These are phyloP conservation scores for Grosmannia huntii DNA, from an alignment of 2,329 filamentous ascomycete genomes.

Conservation along the genomic window DNA sequence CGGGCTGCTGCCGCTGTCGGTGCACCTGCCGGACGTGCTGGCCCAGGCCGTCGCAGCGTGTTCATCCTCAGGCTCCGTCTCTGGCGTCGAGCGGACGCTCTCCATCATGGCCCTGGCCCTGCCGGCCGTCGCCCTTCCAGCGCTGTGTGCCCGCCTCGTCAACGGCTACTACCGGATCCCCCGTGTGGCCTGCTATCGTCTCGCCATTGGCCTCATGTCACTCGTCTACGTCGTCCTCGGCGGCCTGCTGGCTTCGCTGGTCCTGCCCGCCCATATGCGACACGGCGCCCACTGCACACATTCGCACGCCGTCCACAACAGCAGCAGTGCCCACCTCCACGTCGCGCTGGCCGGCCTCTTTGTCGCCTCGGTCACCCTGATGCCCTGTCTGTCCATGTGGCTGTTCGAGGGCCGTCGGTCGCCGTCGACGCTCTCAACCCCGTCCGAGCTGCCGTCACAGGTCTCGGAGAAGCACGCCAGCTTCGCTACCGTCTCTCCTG, in stretches of 20 bases:
- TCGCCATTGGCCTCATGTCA: constrained; percentile 18
- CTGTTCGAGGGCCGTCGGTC: constrained; percentile 2
- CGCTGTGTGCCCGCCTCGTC: constrained; percentile 15
- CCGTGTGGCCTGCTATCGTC: constrained; percentile 15
- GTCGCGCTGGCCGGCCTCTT: not conserved
- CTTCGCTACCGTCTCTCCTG: too few species aligned
- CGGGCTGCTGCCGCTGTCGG: not conserved
- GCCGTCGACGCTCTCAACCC: not conserved
- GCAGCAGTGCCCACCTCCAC: not conserved
- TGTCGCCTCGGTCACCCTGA: not conserved
- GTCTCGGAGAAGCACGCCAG: not conserved
- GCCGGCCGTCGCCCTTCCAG: not conserved
- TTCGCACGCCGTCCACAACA: not conserved
- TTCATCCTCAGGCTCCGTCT: not conserved
- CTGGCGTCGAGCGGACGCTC: too few species aligned
- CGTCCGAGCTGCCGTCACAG: not conserved
- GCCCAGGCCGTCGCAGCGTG: not conserved
- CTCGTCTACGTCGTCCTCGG: constrained; percentile 12
- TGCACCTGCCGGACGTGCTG: constrained; percentile 1
- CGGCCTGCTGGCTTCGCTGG: not conserved
- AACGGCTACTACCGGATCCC: constrained; percentile 18
- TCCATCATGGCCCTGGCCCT: not conserved
- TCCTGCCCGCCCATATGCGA: not conserved
- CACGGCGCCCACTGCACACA: not conserved
- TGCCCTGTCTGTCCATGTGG: constrained; percentile 8